phyloP scores from a whole-genome alignment of 129 eudicot genomes.

The Flaveria robusta region DNA sequence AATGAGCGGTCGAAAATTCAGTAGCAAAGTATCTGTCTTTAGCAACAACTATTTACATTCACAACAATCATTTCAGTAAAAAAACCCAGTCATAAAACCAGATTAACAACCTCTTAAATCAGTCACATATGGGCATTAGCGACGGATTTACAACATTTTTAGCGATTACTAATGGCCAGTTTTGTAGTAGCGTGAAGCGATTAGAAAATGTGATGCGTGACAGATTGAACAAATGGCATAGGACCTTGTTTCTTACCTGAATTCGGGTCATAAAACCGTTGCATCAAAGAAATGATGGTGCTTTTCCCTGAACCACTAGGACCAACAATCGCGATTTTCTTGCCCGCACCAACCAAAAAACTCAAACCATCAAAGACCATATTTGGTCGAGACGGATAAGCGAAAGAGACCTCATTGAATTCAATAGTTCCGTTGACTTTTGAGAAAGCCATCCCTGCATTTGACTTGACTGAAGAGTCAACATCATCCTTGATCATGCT shows the following conservation, averaged over 20 bases:
- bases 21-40: too few species aligned
- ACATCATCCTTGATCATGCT: slow-evolving; percentile 57
- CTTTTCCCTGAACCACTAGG: slow-evolving; percentile 90
- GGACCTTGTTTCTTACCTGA: slow-evolving; percentile 50
- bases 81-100: not conserved
- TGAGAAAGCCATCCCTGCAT: slow-evolving; percentile 48
- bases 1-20: not conserved
- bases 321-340: slow-evolving; percentile 67
- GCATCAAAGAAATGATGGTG: slow-evolving; percentile 66
- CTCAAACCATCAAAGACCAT: slow-evolving; percentile 57
- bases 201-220: not conserved
- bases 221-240: not conserved
- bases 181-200: not conserved
- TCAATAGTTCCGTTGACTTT: slow-evolving; percentile 58
- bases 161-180: not conserved
- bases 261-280: slow-evolving; percentile 64
- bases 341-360: slow-evolving; percentile 60
- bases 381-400: slow-evolving; percentile 71
- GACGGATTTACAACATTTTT: not conserved
- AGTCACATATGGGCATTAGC: not conserved
- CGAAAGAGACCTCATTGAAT: slow-evolving; percentile 50
- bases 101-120: not conserved
- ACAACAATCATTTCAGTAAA: not conserved
- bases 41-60: too few species aligned
- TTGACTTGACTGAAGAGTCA: slow-evolving; percentile 31